Conservation (phyloP, 176 grass and related monocot genomes). For the Themeda triandra region DNA sequence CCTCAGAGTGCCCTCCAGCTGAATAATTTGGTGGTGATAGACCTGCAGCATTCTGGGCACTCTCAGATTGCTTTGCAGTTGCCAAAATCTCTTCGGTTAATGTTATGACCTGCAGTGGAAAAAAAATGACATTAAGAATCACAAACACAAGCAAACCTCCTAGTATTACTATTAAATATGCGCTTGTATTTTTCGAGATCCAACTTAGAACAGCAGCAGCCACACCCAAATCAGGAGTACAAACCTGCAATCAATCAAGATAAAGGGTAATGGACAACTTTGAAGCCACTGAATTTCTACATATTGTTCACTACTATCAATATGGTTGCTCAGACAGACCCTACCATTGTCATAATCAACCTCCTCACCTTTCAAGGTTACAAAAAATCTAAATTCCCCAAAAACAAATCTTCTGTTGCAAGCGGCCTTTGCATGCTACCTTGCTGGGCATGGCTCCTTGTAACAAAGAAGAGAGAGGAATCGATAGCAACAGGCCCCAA, state of each 20-base stretch:
- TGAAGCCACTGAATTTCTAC: conserved; percentile 41
- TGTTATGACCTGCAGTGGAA: conserved; percentile 59
- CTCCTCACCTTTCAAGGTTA: conserved; percentile 70
- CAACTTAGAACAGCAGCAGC: conserved; percentile 73
- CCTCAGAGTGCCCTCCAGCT: conserved; percentile 28
- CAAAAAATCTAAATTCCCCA: conserved; percentile 60
- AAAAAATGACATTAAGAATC: conserved; percentile 27
- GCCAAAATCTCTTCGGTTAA: conserved; percentile 83
- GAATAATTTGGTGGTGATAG: conserved; percentile 29
- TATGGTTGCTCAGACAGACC: conserved; percentile 43
- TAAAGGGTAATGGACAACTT: conserved; percentile 80
- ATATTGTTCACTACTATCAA: conserved; percentile 34
- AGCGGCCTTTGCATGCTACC: conserved; percentile 60
- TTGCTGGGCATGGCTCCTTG: conserved; percentile 61
- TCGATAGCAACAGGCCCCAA: conserved; percentile 49
- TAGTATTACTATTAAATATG: conserved; percentile 22
- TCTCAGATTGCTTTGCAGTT: conserved; percentile 64
- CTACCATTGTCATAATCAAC: conserved; percentile 51
- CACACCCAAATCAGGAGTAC: conserved; percentile 66
- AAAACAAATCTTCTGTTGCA: conserved; percentile 53
- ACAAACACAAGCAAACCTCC: not conserved
- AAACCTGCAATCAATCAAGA: conserved; percentile 93
- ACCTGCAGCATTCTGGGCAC: conserved; percentile 30
- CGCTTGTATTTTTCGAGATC: conserved; percentile 35
- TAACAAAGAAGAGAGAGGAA: conserved; percentile 62